Conservation (phyloP, 352 stramenopile genomes). For the Globisporangium cederbergense region DNA sequence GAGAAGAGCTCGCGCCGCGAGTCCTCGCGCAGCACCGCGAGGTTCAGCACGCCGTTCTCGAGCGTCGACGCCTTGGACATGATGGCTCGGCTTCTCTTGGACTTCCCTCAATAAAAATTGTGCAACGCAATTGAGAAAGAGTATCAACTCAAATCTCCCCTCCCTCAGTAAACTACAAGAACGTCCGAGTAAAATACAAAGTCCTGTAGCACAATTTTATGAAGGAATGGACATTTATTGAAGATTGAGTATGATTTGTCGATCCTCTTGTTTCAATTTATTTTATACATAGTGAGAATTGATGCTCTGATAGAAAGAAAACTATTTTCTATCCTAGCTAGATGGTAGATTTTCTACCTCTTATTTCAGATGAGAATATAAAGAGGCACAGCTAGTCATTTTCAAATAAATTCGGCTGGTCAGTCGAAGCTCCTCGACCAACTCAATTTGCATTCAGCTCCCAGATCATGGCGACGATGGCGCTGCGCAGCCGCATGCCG, state of each 20-base stretch:
- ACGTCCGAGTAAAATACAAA: too few relatives aligned
- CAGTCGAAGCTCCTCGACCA: background rate
- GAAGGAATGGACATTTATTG: too few relatives aligned
- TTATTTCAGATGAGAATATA: background rate
- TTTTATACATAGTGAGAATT: too few relatives aligned
- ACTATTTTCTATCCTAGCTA: too few relatives aligned
- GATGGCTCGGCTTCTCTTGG: background rate
- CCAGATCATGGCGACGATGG: slow-evolving; percentile 2
- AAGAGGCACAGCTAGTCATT: background rate
- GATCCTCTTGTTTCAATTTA: too few relatives aligned
- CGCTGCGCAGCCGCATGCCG: background rate
- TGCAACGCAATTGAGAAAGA: background rate
- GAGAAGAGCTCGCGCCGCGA: slow-evolving; percentile 80
- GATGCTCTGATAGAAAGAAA: too few relatives aligned
- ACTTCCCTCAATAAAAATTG: background rate
- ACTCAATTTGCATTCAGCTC: too few relatives aligned
- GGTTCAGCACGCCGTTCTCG: slow-evolving; percentile 83
- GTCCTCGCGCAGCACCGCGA: slow-evolving; percentile 83
- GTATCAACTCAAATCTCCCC: background rate
- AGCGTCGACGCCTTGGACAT: slow-evolving; percentile 83
- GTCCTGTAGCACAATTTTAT: too few relatives aligned
- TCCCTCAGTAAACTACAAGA: background rate
- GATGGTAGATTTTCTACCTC: background rate
- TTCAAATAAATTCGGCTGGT: background rate
- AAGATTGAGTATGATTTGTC: too few relatives aligned